Evolutionary conservation across 768 basidiomycete species (phyloP).

Genomic region (Tricholoma flavovirens): DNA sequence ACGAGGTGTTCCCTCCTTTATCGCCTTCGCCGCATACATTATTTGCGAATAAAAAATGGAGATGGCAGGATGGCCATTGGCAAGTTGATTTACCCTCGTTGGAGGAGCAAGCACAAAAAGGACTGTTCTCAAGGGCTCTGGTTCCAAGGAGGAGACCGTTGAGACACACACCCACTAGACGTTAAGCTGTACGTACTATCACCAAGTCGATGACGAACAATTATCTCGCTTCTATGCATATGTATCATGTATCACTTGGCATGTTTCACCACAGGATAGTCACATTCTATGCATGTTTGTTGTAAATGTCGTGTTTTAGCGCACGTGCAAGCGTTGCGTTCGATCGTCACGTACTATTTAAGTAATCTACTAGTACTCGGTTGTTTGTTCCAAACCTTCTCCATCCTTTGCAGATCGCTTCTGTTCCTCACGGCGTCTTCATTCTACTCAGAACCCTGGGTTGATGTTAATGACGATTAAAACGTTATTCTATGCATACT

Average conservation of each 20-base stretch:
- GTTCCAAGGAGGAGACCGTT: slow-evolving; percentile 10
- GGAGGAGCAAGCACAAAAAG: slow-evolving; percentile 39
- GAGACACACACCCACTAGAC: slow-evolving; percentile 4
- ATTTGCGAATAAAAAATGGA: slow-evolving; percentile 37
- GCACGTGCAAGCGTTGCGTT: too few relatives aligned
- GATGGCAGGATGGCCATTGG: slow-evolving; percentile 51
- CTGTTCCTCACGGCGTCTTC: not conserved
- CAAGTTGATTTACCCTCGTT: slow-evolving; percentile 39
- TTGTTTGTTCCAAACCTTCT: slow-evolving; percentile 8
- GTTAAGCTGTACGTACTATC: not conserved
- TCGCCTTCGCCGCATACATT: slow-evolving; percentile 13
- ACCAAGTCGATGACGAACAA: not conserved
- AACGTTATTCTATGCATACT: slow-evolving; percentile 74
- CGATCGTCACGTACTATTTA: not conserved
- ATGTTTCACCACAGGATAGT: not conserved
- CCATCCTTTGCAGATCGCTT: not conserved
- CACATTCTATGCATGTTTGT: too few relatives aligned
- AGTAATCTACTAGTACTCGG: too few relatives aligned
- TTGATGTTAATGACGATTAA: slow-evolving; percentile 62
- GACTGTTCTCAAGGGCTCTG: slow-evolving; percentile 34
- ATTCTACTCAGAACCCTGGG: not conserved
- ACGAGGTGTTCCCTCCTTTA: slow-evolving; percentile 43
- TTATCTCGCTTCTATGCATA: not conserved
- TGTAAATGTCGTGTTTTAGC: too few relatives aligned
- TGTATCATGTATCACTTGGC: not conserved